These are phyloP conservation scores for Aureobasidium sp. DNA, from an alignment of 2,329 filamentous ascomycete genomes.

Conservation along the genomic window DNA sequence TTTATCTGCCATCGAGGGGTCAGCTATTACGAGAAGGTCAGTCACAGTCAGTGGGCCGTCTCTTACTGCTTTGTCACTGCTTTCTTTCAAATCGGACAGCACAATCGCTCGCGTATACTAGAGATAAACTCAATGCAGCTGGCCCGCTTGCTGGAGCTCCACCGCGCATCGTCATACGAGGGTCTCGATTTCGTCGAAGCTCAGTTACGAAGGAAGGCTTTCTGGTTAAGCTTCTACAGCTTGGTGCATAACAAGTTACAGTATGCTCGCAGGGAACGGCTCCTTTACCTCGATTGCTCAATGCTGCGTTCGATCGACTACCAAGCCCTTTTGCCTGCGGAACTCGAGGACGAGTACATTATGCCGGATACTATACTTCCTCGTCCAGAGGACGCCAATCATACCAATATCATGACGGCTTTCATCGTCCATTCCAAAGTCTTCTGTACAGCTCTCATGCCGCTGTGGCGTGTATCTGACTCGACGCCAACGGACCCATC, in stretches of 20 bases:
- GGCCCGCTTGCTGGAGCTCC: background rate
- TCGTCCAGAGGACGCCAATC: background rate
- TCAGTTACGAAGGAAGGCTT: conserved; percentile 1
- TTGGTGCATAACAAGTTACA: background rate
- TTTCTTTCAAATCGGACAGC: background rate
- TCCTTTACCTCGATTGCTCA: background rate
- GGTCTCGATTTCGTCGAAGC: background rate
- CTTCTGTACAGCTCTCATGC: background rate
- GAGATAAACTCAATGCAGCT: background rate
- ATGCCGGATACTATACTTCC: background rate
- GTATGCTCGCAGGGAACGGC: background rate
- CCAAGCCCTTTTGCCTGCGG: background rate
- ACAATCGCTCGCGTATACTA: background rate
- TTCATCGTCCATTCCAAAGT: background rate
- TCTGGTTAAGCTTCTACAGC: background rate
- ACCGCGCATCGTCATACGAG: background rate
- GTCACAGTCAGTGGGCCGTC: background rate
- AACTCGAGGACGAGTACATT: background rate
- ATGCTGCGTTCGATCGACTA: background rate
- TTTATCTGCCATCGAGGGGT: background rate
- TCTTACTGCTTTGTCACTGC: background rate
- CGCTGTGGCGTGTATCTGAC: background rate
- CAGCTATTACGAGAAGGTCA: background rate
- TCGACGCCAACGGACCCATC: background rate
- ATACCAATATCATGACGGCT: background rate